Percentiles rank a stretch among this genome's conserved stretches.
Conservation (phyloP, 352 stramenopile species). For the Globisporangium abappressorium region DNA sequence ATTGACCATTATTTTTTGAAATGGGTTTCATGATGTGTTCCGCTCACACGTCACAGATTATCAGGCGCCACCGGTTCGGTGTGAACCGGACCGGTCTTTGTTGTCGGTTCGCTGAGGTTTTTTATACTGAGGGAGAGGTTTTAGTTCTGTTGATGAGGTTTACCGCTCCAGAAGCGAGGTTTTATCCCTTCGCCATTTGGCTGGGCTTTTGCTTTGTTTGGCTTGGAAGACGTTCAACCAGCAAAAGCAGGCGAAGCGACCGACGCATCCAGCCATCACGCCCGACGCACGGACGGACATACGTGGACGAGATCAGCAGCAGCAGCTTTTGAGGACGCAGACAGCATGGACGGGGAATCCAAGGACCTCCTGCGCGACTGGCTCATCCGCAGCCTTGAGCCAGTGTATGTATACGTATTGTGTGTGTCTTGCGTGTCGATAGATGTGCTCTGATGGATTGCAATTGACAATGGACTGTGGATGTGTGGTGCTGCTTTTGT, state of each 20-base stretch:
- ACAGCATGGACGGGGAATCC: slow-evolving; percentile 67
- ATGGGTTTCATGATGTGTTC: background rate
- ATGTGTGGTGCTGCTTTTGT: slow-evolving; percentile 7
- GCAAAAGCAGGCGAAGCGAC: slow-evolving; percentile 5
- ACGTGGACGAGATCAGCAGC: slow-evolving; percentile 5
- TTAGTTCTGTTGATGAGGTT: background rate
- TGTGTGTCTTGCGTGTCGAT: background rate
- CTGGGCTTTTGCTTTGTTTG: background rate
- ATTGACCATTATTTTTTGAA: background rate
- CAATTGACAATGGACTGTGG: background rate
- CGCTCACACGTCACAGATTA: slow-evolving; percentile 9
- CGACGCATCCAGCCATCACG: slow-evolving; percentile 4
- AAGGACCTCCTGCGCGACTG: slow-evolving; percentile 85
- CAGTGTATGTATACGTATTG: slow-evolving; percentile 51
- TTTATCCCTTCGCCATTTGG: background rate
- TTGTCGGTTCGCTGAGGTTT: slow-evolving; percentile 4
- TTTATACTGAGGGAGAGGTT: background rate
- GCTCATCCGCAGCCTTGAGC: slow-evolving; percentile 81
- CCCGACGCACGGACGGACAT: background rate
- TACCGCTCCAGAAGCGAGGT: background rate
- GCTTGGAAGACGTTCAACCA: slow-evolving; percentile 15
- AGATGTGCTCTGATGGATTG: background rate
- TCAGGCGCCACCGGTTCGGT: background rate
- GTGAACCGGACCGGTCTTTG: background rate
- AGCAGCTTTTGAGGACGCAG: background rate